These are phyloP conservation scores for Austroboletus olivaceoglutinosus DNA, from an alignment of 1,284 basidiomycete genomes.

Conservation along the genomic window DNA sequence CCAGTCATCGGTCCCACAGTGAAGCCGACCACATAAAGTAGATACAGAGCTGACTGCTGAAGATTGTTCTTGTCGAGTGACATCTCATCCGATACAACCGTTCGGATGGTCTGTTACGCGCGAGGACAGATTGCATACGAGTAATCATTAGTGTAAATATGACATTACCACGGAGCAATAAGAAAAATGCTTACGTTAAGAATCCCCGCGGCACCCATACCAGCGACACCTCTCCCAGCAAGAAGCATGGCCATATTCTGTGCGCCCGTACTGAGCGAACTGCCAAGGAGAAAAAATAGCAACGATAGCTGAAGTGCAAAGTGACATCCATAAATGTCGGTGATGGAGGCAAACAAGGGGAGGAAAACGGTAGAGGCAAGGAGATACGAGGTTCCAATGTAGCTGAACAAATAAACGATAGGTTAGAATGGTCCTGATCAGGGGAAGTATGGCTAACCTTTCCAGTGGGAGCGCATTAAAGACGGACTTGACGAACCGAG, in stretches of 20 bases:
- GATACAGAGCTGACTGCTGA: slow-evolving; percentile 41
- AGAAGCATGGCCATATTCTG: slow-evolving; percentile 46
- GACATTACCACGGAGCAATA: neutral
- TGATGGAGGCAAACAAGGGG: slow-evolving; percentile 48
- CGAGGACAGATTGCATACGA: neutral
- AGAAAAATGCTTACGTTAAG: slow-evolving; percentile 39
- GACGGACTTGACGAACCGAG: slow-evolving; percentile 37
- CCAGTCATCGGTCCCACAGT: slow-evolving; percentile 47
- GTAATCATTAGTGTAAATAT: neutral
- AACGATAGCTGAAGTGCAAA: slow-evolving; percentile 44
- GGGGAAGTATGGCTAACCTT: slow-evolving; percentile 29
- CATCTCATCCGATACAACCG: slow-evolving; percentile 43
- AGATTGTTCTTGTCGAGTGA: slow-evolving; percentile 45
- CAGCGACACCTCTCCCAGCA: slow-evolving; percentile 46
- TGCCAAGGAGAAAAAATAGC: slow-evolving; percentile 46
- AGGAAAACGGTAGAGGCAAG: slow-evolving; percentile 53
- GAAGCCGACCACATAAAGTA: slow-evolving; percentile 46
- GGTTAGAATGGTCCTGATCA: neutral
- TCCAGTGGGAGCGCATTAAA: slow-evolving; percentile 47
- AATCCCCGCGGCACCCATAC: slow-evolving; percentile 49
- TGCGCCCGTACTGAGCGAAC: slow-evolving; percentile 46
- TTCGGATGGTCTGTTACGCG: slow-evolving; percentile 38
- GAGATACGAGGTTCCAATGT: slow-evolving; percentile 49
- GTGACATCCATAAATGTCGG: slow-evolving; percentile 50
- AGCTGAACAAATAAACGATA: slow-evolving; percentile 36